A percentile compares a stretch with the other conserved stretches of the same genome.
Evolutionary conservation across 768 basidiomycete genomes (phyloP).

Genomic region (Lyophyllum shimeji): DNA sequence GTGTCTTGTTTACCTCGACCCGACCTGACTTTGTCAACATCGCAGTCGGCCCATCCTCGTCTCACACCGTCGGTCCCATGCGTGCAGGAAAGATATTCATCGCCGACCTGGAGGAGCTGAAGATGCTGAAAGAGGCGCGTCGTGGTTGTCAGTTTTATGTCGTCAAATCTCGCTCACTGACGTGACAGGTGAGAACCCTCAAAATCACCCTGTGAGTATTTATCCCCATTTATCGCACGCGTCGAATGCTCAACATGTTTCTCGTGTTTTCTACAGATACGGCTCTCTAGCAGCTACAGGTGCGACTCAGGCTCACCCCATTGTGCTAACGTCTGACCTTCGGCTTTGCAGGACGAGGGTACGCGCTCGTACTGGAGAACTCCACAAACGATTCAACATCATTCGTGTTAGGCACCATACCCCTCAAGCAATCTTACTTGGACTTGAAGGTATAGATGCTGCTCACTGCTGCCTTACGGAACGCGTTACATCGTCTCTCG

Average conservation of each 20-base stretch:
- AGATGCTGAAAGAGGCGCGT: slow-evolving; percentile 65
- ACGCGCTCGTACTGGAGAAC: slow-evolving; percentile 16
- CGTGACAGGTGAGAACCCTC: slow-evolving; percentile 62
- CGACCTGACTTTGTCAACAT: slow-evolving; percentile 18
- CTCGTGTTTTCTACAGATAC: slow-evolving; percentile 49
- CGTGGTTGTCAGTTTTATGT: slow-evolving; percentile 8
- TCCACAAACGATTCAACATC: not conserved
- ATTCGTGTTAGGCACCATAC: slow-evolving; percentile 71
- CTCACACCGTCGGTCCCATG: slow-evolving; percentile 66
- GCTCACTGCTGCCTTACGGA: not conserved
- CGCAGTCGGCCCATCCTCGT: slow-evolving; percentile 50
- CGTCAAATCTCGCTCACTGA: not conserved
- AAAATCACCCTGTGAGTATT: slow-evolving; percentile 78
- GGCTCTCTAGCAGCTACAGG: slow-evolving; percentile 94
- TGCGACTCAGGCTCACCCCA: slow-evolving; percentile 24
- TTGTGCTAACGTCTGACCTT: slow-evolving; percentile 5
- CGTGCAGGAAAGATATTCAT: slow-evolving; percentile 90
- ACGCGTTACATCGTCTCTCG: not conserved
- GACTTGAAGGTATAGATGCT: slow-evolving; percentile 57
- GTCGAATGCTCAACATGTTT: not conserved
- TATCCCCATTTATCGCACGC: not conserved
- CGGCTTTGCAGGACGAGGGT: slow-evolving; percentile 69
- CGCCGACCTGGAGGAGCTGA: slow-evolving; percentile 65
- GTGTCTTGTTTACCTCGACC: not conserved
- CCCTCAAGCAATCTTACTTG: slow-evolving; percentile 82